Evolutionary conservation across 768 basidiomycete species (phyloP).

Genomic region (Tephrocybe sp.): DNA sequence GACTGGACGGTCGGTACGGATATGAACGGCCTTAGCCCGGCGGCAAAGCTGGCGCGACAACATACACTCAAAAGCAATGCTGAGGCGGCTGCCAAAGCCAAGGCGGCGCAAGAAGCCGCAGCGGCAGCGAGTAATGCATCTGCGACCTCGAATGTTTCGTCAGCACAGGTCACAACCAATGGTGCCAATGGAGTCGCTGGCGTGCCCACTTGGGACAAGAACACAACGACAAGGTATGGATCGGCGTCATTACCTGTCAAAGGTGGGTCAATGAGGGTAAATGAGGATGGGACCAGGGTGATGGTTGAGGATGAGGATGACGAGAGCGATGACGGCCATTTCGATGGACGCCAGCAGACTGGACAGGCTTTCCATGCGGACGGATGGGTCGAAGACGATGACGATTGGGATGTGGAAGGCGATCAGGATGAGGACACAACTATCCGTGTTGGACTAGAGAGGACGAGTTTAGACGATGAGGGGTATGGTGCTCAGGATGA

Average conservation of each 20-base stretch:
- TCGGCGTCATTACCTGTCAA: constrained; percentile 45
- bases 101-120: constrained; percentile 55
- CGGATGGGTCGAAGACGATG: constrained; percentile 79
- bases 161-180: constrained; percentile 13
- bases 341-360: constrained; percentile 35
- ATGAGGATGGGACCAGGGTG: constrained; percentile 66
- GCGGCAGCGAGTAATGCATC: constrained; percentile 27
- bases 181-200: constrained; percentile 35
- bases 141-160: constrained; percentile 33
- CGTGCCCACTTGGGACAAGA: constrained; percentile 79
- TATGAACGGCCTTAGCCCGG: constrained; percentile 81
- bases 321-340: constrained; percentile 53
- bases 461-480: constrained; percentile 47
- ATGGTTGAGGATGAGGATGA: constrained; percentile 75
- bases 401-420: constrained; percentile 69
- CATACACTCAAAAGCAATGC: constrained; percentile 90
- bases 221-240: constrained; percentile 63
- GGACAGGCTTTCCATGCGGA: constrained; percentile 42
- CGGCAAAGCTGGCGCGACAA: constrained; percentile 85
- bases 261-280: constrained; percentile 40
- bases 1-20: constrained; percentile 63
- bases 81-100: constrained; percentile 68
- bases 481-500: constrained; percentile 50
- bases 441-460: constrained; percentile 61
- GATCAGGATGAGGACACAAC: constrained; percentile 70